Evolutionary conservation across 2,329 filamentous ascomycete species (phyloP), one percentile per base, ranked within the genome.

Genomic region (Endocalyx cinctus): DNA sequence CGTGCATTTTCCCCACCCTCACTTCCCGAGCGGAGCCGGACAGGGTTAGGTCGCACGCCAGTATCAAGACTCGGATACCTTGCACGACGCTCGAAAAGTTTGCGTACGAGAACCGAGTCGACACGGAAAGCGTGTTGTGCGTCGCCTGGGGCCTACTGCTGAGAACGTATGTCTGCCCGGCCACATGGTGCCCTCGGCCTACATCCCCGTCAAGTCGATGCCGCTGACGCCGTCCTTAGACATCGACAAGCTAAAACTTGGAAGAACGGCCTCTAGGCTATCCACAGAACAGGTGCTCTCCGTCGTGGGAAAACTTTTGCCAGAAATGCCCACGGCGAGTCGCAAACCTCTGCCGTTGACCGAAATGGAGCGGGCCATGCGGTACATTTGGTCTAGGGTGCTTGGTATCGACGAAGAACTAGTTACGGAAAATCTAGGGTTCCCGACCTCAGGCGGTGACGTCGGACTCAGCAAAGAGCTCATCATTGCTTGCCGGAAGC

Each of bases 161-260:
- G n/a, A n/a, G n/a, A n/a, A n/a, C n/a, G n/a, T n/a, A n/a, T n/a
- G n/a, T n/a, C 52, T 70, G 4, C 58, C 67, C 0, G 45, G 50
- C 2, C 57, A 65, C 31, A 64, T 65, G 47, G 54, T 72, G n/a
- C 72, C 72, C 0, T 55, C 60, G 1, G 57, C 67, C 3, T 74
- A 69, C 31, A 59, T 77, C 3, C 71, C 72, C 0, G 52, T 76
- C 15, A 60, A 60, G 28, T 48, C 58, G 8, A 58, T 76, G 14
- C 72, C 72, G 0, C 46, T 74, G 16, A 73, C 69, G 0, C 57
- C 63, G 0, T 69, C 69, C 0, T 58, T 74, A 33, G 70, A 76
- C 42, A 60, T 74, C 25, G 67, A 74, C 42, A 60, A 69, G 2
- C 56, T 62, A 13, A 64, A 64, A 32, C 59, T 76, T 6, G 65